A percentile compares a stretch with the other conserved stretches of the same genome.
Conservation (phyloP, 208 protist species). For the Crithidia acanthocephali region DNA sequence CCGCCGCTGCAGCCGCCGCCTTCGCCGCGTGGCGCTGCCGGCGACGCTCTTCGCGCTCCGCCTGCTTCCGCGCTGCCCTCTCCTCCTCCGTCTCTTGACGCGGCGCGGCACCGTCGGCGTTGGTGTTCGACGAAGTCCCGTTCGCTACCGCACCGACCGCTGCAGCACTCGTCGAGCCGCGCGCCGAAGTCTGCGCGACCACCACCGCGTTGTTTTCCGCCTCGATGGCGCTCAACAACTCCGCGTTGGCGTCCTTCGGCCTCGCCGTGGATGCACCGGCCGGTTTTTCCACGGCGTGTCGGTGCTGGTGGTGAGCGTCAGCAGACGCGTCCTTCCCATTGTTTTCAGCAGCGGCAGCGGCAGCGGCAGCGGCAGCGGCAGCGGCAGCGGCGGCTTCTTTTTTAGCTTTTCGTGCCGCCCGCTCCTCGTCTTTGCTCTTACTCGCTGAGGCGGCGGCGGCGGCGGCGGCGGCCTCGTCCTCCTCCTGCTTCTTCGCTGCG, state of each 20-base stretch:
- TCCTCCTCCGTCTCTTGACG: conserved; percentile 29
- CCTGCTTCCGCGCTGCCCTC: conserved; percentile 43
- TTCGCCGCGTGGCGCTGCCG: conserved; percentile 20
- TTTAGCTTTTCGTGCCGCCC: conserved; percentile 19
- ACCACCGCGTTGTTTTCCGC: conserved; percentile 50
- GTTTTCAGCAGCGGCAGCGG: not conserved
- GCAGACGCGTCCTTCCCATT: not conserved
- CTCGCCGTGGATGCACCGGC: not conserved
- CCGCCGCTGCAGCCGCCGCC: conserved; percentile 6
- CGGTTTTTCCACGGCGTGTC: not conserved
- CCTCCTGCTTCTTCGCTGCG: conserved; percentile 38
- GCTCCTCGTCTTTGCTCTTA: conserved; percentile 27
- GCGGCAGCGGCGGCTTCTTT: not conserved
- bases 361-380: not conserved
- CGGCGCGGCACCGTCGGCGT: not conserved
- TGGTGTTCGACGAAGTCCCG: conserved; percentile 3
- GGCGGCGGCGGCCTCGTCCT: conserved; percentile 10
- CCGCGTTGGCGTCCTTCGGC: conserved; percentile 23
- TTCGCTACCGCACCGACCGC: no score
- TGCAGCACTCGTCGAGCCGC: not conserved
- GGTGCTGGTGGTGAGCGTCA: conserved; percentile 8
- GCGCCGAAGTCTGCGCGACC: conserved; percentile 5
- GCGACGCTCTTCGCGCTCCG: conserved; percentile 51
- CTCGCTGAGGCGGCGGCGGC: conserved; percentile 1
- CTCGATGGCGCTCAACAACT: conserved; percentile 48